Conservation (phyloP, 73 alveolate genomes). For the Paramecium biaurelia region DNA sequence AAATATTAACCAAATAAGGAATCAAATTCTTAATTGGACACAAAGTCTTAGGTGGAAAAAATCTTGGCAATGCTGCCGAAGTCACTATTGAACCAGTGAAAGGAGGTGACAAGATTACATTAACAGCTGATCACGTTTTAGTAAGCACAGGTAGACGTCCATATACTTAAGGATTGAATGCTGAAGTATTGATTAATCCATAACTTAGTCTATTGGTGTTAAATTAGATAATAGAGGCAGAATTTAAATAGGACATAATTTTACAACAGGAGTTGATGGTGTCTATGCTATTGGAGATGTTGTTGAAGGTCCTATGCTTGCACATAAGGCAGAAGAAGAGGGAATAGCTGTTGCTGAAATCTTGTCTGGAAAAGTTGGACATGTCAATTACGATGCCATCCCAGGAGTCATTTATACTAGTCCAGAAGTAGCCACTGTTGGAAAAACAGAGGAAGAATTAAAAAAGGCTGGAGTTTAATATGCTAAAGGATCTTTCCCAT, state of each 20-base stretch:
- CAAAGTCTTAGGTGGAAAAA: constrained; percentile 83
- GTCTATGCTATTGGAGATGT: constrained; percentile 92
- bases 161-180: constrained; percentile 77
- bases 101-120: constrained; percentile 70
- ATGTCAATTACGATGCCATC: constrained; percentile 89
- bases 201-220: constrained; percentile 66
- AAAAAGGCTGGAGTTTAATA: constrained; percentile 80
- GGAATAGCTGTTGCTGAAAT: constrained; percentile 92
- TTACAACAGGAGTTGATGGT: constrained; percentile 64
- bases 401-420: constrained; percentile 92
- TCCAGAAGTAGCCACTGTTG: constrained; percentile 96
- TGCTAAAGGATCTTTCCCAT: constrained; percentile 91
- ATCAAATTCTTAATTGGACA: constrained; percentile 85
- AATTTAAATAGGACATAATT: constrained; percentile 63
- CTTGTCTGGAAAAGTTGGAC: constrained; percentile 86
- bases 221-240: constrained; percentile 75
- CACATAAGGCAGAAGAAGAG: constrained; percentile 96
- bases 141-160: constrained; percentile 94
- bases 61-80: constrained; percentile 68
- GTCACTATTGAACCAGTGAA: constrained; percentile 78
- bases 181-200: constrained; percentile 55
- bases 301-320: constrained; percentile 92
- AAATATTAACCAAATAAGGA: constrained; percentile 91
- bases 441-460: constrained; percentile 92
- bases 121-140: constrained; percentile 82